Conservation (phyloP, 305 asterid genomes). For the Fraxinus sp. region DNA sequence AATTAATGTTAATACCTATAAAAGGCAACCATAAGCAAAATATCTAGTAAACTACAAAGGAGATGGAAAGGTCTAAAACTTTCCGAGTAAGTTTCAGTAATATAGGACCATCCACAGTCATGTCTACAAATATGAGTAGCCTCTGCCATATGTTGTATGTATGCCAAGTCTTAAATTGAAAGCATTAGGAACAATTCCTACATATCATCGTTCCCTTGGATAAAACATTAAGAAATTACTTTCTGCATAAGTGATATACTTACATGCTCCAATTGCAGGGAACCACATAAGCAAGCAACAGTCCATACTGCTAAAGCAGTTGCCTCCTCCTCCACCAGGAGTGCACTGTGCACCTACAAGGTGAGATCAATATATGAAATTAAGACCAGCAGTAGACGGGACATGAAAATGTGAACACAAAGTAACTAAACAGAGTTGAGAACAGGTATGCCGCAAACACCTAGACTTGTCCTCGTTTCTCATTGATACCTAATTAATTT, state of each 20-base stretch:
- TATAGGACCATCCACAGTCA: conserved; percentile 12
- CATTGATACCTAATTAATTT: neutral
- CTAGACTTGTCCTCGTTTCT: neutral
- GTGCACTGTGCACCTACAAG: conserved; percentile 72
- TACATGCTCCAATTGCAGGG: conserved; percentile 92
- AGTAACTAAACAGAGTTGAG: neutral
- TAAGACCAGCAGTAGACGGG: neutral
- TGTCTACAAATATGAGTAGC: neutral
- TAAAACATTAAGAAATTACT: neutral
- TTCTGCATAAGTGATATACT: conserved; percentile 24
- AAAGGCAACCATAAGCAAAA: conserved; percentile 21
- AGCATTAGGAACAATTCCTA: neutral
- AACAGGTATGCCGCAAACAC: neutral
- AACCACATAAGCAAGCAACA: conserved; percentile 91
- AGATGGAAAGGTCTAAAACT: conserved; percentile 15
- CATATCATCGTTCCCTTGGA: neutral
- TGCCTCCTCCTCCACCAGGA: conserved; percentile 97
- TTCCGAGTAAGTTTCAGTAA: neutral
- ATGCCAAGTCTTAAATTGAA: conserved; percentile 4
- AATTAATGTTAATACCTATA: conserved; percentile 66
- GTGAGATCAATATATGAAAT: conserved; percentile 10
- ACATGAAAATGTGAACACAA: neutral
- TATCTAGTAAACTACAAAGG: neutral
- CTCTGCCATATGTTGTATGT: neutral
- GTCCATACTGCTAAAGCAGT: conserved; percentile 93